phyloP scores from a whole-genome alignment of 2,329 filamentous ascomycete genomes.

The Colletotrichum incanum region DNA sequence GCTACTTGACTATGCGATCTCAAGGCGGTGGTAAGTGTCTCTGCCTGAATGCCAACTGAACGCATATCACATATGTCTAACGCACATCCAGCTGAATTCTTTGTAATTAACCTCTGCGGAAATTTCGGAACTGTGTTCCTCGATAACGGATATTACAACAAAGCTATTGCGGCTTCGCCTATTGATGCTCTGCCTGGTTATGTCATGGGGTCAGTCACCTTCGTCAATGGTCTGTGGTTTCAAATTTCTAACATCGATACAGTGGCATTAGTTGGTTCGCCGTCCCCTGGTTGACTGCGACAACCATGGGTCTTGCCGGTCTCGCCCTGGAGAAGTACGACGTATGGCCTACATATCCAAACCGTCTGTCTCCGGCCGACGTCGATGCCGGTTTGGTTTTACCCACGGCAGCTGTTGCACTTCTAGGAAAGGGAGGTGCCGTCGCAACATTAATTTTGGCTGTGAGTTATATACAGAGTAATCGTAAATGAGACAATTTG shows the following conservation, averaged over 20 bases:
- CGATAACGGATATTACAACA: slow-evolving; percentile 93
- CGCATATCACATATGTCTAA: neutral
- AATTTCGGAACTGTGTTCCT: slow-evolving; percentile 90
- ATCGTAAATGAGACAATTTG: too few relatives aligned
- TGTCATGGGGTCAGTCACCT: slow-evolving; percentile 72
- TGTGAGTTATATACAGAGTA: neutral
- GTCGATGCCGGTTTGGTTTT: slow-evolving; percentile 88
- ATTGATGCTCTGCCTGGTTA: slow-evolving; percentile 91
- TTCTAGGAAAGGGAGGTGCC: slow-evolving; percentile 87
- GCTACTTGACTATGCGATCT: slow-evolving; percentile 89
- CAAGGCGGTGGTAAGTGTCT: slow-evolving; percentile 72
- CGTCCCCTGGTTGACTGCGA: slow-evolving; percentile 91
- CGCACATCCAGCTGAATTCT: slow-evolving; percentile 75
- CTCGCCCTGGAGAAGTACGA: slow-evolving; percentile 84
- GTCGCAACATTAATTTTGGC: slow-evolving; percentile 84
- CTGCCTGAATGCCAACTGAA: accelerated
- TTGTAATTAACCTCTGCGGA: slow-evolving; percentile 88
- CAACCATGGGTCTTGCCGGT: slow-evolving; percentile 88
- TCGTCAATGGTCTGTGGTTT: neutral
- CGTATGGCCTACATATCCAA: slow-evolving; percentile 79
- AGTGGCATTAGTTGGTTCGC: slow-evolving; percentile 89
- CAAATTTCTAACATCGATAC: neutral
- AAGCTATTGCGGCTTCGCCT: slow-evolving; percentile 89
- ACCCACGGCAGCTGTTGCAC: slow-evolving; percentile 86
- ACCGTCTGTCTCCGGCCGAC: slow-evolving; percentile 80